Base-by-base conservation (phyloP, 2,329 filamentous ascomycete species). In the Cladobotryum mycophilum region DNA sequence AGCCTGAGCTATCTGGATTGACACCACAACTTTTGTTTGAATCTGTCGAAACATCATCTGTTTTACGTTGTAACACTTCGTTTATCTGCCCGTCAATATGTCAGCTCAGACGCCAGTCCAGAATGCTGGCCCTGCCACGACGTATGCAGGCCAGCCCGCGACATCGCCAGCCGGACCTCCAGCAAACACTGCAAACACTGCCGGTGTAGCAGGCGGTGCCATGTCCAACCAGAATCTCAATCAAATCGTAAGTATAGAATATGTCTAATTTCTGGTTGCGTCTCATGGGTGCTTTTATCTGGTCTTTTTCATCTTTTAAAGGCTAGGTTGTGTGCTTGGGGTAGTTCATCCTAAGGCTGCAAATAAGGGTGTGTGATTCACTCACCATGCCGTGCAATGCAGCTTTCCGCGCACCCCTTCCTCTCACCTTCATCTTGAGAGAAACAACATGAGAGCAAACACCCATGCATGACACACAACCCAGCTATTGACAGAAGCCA, bases 161-260 rank as follows among this genome's bases (percentile, higher is more conserved):
- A 62, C 67, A 25, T 63, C 68, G 49, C 69, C 69, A 22, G 56
- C 62, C 43, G 50, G 60, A 17, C 54, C 62, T 20, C 57, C 65
- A 22, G 58, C 60, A 7, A 62, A 71, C 15, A 57, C 69, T 5
- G 54, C 66, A 30, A 34, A 45, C 30, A 55, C 70, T 2, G 61
- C 70, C 5, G 61, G 60, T 6, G 35, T 57, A 11, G 49, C 53
- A 34, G 55, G 55, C 7, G 57, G 60, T 17, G 67, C 71, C 9
- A 84, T 89, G 70, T 89, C 86, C 2, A 89, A 92, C 56, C 89
- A 95, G 62, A 95, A 96, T 64, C 70, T 96, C 1, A 97, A 97
- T 62, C 90, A 96, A 60, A 97, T 97, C 69, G 92, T 96, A 79
- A 80, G 91, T 74, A 30, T 30, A 30, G 9, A 30, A 30, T 7